Conservation (phyloP, 2,329 filamentous ascomycete species). For the Diplodia corticola region DNA sequence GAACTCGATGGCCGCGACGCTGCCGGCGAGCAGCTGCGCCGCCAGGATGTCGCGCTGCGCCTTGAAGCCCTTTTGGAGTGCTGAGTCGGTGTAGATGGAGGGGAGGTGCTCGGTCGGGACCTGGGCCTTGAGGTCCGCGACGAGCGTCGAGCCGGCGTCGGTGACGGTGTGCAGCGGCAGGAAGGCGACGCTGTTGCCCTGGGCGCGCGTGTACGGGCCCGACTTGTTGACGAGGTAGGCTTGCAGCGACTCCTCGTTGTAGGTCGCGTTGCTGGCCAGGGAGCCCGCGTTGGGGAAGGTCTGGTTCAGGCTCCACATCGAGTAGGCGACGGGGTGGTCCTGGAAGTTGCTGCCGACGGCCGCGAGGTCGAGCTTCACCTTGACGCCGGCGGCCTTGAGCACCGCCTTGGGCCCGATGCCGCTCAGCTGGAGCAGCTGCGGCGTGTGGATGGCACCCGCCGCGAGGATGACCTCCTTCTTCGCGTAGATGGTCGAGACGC, state of each 20-base stretch:
- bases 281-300: slow-evolving; percentile 5
- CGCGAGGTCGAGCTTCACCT: slow-evolving; percentile 30
- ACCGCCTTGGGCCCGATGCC: slow-evolving; percentile 34
- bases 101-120: slow-evolving; percentile 30
- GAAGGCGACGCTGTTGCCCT: slow-evolving; percentile 26
- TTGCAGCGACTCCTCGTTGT: neutral
- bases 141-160: slow-evolving; percentile 11
- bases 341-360: slow-evolving; percentile 24
- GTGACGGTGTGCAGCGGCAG: slow-evolving; percentile 27
- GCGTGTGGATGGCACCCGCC: slow-evolving; percentile 32
- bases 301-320: neutral
- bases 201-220: slow-evolving; percentile 5
- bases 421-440: slow-evolving; percentile 33
- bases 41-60: slow-evolving; percentile 19
- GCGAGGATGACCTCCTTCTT: slow-evolving; percentile 31
- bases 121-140: slow-evolving; percentile 27
- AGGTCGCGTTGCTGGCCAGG: neutral
- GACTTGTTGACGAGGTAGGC: neutral
- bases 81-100: slow-evolving; percentile 1
- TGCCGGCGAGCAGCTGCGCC: slow-evolving; percentile 22
- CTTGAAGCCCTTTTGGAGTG: slow-evolving; percentile 14
- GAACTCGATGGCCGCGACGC: slow-evolving; percentile 33
- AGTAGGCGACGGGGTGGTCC: slow-evolving; percentile 22
- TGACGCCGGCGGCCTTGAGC: slow-evolving; percentile 27
- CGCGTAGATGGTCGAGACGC: slow-evolving; percentile 23